Base-by-base conservation (phyloP, 2,329 filamentous ascomycete genomes). In the Fusarium musae region DNA sequence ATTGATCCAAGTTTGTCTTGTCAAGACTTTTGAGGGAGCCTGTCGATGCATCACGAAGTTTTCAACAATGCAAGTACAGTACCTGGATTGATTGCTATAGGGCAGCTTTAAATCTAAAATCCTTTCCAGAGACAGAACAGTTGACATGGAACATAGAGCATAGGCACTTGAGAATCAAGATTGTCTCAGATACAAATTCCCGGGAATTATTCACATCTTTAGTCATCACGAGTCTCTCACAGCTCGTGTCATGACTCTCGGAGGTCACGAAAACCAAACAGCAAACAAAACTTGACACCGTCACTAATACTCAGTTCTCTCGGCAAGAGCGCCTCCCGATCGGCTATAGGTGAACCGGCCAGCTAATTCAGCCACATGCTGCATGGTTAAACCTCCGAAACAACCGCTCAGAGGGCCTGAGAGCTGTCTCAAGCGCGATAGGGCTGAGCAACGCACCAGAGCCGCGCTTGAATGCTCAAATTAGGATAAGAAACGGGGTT, bases 341-440 rank as follows among this genome's bases (percentile, higher is more conserved):
- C 17, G 58, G 54, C 30, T 44, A 46, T 44, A 56, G 30, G 32
- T 28, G n/a, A 63, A 32, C 50, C 17, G 21, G 19, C 23, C 56
- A 50, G 28, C 39, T 46, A 63, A 37, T 44, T 46, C 54, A 72
- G 68, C 64, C 63, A 72, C 58, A 58, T 34, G 32, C 56, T 36
- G 36, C 36, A 46, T 23, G 23, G 23, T 42, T 12, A 43, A 34
- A 36, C 21, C 36, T 54, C 69, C 49, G 66, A 63, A 58, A 58
- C 59, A 53, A 37, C 44, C 62, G 56, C 44, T 50, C 53, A 40
- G 50, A n/a, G 26, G 30, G 19, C 56, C 42, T 12, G 17, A 21
- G 40, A 32, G 52, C 67, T 66, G 63, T 54, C 12, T 65, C 66
- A 70, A 65, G 59, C 56, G 69, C 64, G 61, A 43, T 49, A 46